Evolutionary conservation across 179 eudicot genomes (phyloP).

Genomic region (Beta lomatogona): DNA sequence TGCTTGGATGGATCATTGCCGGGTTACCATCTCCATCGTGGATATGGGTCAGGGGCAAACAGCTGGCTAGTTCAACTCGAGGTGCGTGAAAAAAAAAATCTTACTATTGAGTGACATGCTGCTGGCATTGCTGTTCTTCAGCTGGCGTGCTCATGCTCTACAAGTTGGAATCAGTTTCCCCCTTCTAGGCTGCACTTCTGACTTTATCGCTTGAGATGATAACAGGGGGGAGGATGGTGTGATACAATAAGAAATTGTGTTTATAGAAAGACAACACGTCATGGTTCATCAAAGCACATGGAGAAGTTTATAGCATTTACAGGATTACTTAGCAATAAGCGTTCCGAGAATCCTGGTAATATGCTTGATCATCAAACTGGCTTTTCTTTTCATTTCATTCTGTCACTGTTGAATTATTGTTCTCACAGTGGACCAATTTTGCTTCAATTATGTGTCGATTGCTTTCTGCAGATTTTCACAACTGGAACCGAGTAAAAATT

Average conservation of each 20-base stretch:
- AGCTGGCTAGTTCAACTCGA: slow-evolving; percentile 49
- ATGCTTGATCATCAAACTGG: neutral
- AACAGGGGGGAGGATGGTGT: slow-evolving; percentile 99
- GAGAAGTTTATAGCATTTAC: slow-evolving; percentile 72
- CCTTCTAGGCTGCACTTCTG: slow-evolving; percentile 24
- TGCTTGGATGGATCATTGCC: slow-evolving; percentile 55
- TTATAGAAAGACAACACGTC: slow-evolving; percentile 78
- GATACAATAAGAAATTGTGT: slow-evolving; percentile 69
- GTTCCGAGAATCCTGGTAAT: slow-evolving; percentile 85
- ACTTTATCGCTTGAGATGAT: slow-evolving; percentile 31
- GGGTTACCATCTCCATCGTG: slow-evolving; percentile 46
- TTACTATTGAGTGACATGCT: slow-evolving; percentile 23
- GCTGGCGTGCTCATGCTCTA: slow-evolving; percentile 19
- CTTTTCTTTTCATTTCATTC: neutral
- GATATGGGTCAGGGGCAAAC: slow-evolving; percentile 50
- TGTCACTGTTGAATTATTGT: neutral
- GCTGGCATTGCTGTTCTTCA: slow-evolving; percentile 14
- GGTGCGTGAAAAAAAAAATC: slow-evolving; percentile 38
- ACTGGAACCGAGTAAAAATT: slow-evolving; percentile 87
- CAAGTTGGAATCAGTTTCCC: slow-evolving; percentile 21
- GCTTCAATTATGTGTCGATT: slow-evolving; percentile 7
- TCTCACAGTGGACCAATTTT: neutral
- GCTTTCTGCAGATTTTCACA: slow-evolving; percentile 66
- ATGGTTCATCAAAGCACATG: slow-evolving; percentile 76
- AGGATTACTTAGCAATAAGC: slow-evolving; percentile 82